Evolutionary conservation across 2,329 filamentous ascomycete genomes (phyloP).

Genomic region (Incumbomyces delicatus): DNA sequence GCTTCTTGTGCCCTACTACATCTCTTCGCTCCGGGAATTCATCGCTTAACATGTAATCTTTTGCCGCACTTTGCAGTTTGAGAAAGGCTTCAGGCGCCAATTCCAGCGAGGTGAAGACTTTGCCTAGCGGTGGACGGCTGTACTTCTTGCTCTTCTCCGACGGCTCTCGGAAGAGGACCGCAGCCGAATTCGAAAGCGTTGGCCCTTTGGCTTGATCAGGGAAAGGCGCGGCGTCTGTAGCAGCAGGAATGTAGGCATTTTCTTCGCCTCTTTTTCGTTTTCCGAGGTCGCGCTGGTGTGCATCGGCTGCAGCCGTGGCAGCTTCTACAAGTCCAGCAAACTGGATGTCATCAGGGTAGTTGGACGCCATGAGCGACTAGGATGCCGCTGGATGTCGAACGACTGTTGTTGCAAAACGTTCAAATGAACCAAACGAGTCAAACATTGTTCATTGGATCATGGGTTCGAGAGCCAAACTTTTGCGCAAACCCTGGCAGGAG

Average conservation of each 20-base stretch:
- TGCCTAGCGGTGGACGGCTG: constrained; percentile 49
- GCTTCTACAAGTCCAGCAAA: constrained; percentile 38
- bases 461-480: no score
- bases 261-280: constrained; percentile 34
- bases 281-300: constrained; percentile 20
- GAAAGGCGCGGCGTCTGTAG: constrained; percentile 16
- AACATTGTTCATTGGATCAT: no score
- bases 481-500: no score
- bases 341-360: constrained; percentile 29
- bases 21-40: constrained; percentile 44
- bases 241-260: constrained; percentile 25
- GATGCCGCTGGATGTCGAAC: background rate
- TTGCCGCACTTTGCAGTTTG: constrained; percentile 46
- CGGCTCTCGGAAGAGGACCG: constrained; percentile 43
- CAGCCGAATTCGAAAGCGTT: constrained; percentile 42
- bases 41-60: constrained; percentile 48
- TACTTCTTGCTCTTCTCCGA: constrained; percentile 44
- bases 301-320: constrained; percentile 35
- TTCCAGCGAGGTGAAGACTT: constrained; percentile 47
- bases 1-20: constrained; percentile 46
- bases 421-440: constrained; percentile 4
- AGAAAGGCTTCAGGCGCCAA: constrained; percentile 48
- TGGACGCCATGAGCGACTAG: constrained; percentile 1
- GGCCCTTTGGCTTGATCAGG: constrained; percentile 20
- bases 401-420: background rate